Conservation (phyloP, 805 yeast species). For the Metschnikowia henanensis region DNA sequence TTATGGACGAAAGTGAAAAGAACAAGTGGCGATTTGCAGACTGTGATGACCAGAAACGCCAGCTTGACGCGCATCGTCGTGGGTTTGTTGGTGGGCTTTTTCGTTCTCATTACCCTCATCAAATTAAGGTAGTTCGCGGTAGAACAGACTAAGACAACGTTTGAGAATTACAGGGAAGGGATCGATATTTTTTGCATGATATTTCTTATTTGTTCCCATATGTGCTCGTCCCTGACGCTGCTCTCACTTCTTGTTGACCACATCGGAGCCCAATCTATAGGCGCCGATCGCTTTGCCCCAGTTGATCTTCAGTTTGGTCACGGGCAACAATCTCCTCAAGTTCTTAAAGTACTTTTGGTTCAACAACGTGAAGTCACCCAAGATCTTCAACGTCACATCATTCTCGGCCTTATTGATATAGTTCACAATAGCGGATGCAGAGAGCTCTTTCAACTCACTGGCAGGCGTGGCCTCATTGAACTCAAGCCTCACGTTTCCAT, state of each 20-base stretch:
- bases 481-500: conserved; percentile 87
- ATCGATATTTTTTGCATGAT: neutral
- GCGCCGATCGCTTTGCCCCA: conserved; percentile 96
- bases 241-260: conserved; percentile 38
- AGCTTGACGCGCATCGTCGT: conserved; percentile 40
- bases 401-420: conserved; percentile 59
- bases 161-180: too few species aligned
- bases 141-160: too few species aligned
- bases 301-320: conserved; percentile 85
- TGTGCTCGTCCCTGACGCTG: neutral
- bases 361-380: conserved; percentile 63
- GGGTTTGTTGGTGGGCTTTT: conserved; percentile 31
- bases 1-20: conserved; percentile 39
- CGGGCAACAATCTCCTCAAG: conserved; percentile 87
- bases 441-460: conserved; percentile 20
- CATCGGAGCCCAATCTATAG: conserved; percentile 84
- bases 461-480: conserved; percentile 34
- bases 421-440: conserved; percentile 36
- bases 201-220: too few species aligned
- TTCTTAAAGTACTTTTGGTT: conserved; percentile 82
- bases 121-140: conserved; percentile 29
- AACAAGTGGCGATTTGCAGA: conserved; percentile 41
- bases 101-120: conserved; percentile 40
- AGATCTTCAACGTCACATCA: conserved; percentile 55
- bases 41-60: conserved; percentile 42